These are phyloP conservation scores for Limonium bicolor DNA, from an alignment of 148 eudicot species.

Conservation along the genomic window DNA sequence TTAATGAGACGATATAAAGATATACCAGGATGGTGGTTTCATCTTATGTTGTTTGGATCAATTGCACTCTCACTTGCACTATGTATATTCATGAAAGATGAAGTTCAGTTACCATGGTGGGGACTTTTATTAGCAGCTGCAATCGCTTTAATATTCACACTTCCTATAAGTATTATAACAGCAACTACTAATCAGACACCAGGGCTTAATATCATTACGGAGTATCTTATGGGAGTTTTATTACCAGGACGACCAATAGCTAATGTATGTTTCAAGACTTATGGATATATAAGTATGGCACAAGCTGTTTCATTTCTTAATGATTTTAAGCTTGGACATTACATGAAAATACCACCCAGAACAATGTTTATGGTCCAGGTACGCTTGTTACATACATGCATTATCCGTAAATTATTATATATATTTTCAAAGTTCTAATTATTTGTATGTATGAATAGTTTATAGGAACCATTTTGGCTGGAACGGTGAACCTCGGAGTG, in stretches of 20 bases:
- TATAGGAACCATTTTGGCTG: slow-evolving; percentile 40
- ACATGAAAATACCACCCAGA: slow-evolving; percentile 98
- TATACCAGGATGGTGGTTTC: slow-evolving; percentile 55
- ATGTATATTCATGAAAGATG: slow-evolving; percentile 26
- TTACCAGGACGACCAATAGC: slow-evolving; percentile 89
- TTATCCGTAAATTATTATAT: not conserved
- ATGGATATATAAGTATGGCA: slow-evolving; percentile 96
- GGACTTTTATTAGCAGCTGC: slow-evolving; percentile 39
- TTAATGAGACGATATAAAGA: slow-evolving; percentile 49
- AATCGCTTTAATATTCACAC: slow-evolving; percentile 47
- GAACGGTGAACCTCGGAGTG: slow-evolving; percentile 25
- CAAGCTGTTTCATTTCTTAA: slow-evolving; percentile 85
- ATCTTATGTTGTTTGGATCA: slow-evolving; percentile 22
- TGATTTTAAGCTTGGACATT: slow-evolving; percentile 91
- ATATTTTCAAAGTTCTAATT: not conserved
- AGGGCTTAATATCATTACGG: slow-evolving; percentile 85
- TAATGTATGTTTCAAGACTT: slow-evolving; percentile 81
- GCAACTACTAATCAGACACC: slow-evolving; percentile 75
- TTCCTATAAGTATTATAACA: slow-evolving; percentile 43
- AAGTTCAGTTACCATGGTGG: slow-evolving; percentile 64
- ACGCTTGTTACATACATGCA: slow-evolving; percentile 1
- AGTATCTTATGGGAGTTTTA: slow-evolving; percentile 81
- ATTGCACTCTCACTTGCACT: slow-evolving; percentile 16
- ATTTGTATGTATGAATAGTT: slow-evolving; percentile 10
- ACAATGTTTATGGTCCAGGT: slow-evolving; percentile 99